Evolutionary conservation across 805 yeast genomes (phyloP).

Genomic region (Nakazawaea sp.): DNA sequence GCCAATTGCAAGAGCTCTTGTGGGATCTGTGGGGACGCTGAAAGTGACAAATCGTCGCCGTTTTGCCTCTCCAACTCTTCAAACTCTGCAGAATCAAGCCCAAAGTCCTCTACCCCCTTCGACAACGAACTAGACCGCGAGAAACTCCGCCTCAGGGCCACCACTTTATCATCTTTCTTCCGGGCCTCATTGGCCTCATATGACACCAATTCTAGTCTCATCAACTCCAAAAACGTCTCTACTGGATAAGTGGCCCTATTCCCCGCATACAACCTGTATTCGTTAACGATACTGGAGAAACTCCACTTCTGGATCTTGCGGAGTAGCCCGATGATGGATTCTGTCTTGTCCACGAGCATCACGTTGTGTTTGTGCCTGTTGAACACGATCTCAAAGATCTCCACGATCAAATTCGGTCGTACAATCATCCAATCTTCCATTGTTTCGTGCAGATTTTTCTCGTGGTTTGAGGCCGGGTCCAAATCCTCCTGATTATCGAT

Average conservation of each 20-base stretch:
- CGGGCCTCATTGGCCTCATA: slow-evolving; percentile 21
- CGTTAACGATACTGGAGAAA: slow-evolving; percentile 75
- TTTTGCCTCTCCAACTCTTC: slow-evolving; percentile 5
- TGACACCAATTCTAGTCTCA: slow-evolving; percentile 47
- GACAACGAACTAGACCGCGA: slow-evolving; percentile 6
- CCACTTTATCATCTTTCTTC: slow-evolving; percentile 9
- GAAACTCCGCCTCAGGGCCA: slow-evolving; percentile 6
- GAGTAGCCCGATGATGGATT: slow-evolving; percentile 72
- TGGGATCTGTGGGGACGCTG: slow-evolving; percentile 68
- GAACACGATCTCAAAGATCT: slow-evolving; percentile 59
- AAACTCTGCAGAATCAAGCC: slow-evolving; percentile 1
- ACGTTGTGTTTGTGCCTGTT: slow-evolving; percentile 61
- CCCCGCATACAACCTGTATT: slow-evolving; percentile 73
- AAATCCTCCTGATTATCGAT: slow-evolving; percentile 15
- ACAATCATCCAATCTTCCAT: slow-evolving; percentile 66
- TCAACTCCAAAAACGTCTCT: slow-evolving; percentile 74
- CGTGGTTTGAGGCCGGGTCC: slow-evolving; percentile 13
- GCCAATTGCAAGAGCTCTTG: slow-evolving; percentile 48
- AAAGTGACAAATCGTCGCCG: slow-evolving; percentile 38
- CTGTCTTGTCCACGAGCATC: slow-evolving; percentile 72
- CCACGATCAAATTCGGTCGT: slow-evolving; percentile 55
- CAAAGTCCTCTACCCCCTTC: slow-evolving; percentile 4
- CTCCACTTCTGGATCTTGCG: slow-evolving; percentile 87
- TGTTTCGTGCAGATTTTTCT: slow-evolving; percentile 1
- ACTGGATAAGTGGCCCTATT: slow-evolving; percentile 70